Evolutionary conservation across 2,329 filamentous ascomycete genomes (phyloP).

Genomic region (Sarocladiaceae sp.): DNA sequence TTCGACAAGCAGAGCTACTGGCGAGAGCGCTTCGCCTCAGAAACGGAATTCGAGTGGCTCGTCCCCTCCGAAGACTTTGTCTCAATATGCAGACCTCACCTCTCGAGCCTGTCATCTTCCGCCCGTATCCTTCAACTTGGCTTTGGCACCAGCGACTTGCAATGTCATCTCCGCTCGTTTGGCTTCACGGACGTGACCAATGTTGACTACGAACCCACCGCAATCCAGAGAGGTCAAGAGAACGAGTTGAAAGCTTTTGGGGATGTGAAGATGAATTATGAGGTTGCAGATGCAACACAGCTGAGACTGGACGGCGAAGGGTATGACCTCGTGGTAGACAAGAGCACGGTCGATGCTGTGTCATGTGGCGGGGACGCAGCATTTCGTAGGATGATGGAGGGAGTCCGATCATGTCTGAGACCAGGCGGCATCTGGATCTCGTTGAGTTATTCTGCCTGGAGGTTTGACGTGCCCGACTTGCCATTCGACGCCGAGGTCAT

Average conservation of each 20-base stretch:
- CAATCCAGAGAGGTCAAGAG: constrained; percentile 33
- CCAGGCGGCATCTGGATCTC: constrained; percentile 38
- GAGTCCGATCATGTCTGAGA: constrained; percentile 28
- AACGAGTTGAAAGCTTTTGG: constrained; percentile 36
- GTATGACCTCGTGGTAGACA: constrained; percentile 41
- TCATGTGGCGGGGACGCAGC: constrained; percentile 35
- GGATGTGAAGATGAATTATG: constrained; percentile 36
- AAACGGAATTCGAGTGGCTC: constrained; percentile 43
- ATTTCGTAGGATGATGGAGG: constrained; percentile 30
- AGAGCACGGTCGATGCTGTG: constrained; percentile 43
- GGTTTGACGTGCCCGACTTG: constrained; percentile 31
- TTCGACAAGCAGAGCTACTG: constrained; percentile 46
- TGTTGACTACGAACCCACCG: constrained; percentile 43
- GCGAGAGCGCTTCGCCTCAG: constrained; percentile 38
- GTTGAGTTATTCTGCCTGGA: constrained; percentile 37
- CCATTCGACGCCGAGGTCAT: constrained; percentile 37
- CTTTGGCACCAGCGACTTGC: constrained; percentile 43
- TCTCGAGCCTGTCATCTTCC: constrained; percentile 21
- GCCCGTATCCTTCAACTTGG: constrained; percentile 39
- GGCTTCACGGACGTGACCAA: constrained; percentile 40
- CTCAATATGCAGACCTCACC: constrained; percentile 30
- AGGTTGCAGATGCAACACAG: constrained; percentile 38
- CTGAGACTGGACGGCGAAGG: constrained; percentile 17
- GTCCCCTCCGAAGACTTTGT: constrained; percentile 34
- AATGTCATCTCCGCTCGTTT: constrained; percentile 36